A percentile compares a stretch with the other conserved stretches of the same genome.
Evolutionary conservation across 2,329 filamentous ascomycete species (phyloP).

Genomic region (Emergomyces africanus): DNA sequence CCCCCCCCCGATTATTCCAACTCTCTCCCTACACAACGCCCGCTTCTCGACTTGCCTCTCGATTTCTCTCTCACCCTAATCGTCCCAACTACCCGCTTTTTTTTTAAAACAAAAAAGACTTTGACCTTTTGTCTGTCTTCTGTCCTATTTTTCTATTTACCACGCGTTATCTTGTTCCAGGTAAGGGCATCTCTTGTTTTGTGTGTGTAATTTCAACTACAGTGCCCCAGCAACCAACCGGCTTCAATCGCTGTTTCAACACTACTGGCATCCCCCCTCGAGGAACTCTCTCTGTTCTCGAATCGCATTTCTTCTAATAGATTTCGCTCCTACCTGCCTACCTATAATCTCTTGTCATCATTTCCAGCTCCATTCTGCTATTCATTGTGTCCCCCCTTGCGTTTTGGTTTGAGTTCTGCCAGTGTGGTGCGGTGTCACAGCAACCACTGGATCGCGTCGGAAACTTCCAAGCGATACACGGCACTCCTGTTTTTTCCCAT

Average conservation of each 20-base stretch:
- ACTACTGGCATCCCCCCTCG: background rate
- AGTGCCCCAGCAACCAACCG: background rate
- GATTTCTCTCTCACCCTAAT: background rate
- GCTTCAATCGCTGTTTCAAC: background rate
- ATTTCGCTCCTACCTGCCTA: background rate
- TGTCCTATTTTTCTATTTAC: background rate
- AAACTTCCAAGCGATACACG: background rate
- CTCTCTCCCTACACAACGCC: background rate
- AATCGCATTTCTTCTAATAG: background rate
- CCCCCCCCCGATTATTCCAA: background rate
- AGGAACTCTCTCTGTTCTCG: background rate
- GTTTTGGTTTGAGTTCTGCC: background rate
- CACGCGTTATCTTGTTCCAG: background rate
- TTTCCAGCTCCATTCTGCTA: background rate
- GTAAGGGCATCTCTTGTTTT: background rate
- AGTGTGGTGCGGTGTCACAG: background rate
- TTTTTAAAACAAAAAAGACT: no score
- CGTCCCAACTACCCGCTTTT: background rate
- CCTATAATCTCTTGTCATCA: background rate
- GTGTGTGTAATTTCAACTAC: background rate
- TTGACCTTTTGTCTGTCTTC: background rate
- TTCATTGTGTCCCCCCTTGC: background rate
- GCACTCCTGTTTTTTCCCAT: background rate
- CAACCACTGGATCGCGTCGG: conserved; percentile 1
- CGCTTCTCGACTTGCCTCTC: background rate